Evolutionary conservation across 805 yeast species (phyloP), one percentile per base, ranked within the genome.

Genomic region (Barnettozyma wickerhamii): DNA sequence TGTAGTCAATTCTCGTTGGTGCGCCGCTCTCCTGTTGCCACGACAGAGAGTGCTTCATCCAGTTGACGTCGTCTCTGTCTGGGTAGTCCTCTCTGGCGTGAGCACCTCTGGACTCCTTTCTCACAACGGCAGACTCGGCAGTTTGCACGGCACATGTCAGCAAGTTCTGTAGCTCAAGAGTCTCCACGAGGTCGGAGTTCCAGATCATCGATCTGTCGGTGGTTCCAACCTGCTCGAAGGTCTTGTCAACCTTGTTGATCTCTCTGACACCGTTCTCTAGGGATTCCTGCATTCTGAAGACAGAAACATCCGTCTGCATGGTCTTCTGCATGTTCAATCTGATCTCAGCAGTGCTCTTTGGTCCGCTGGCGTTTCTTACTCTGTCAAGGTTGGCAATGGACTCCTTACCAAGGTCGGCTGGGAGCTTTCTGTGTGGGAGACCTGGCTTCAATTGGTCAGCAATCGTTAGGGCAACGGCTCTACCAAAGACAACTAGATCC

Each of bases 51-150:
- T 91, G 99, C 74, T 91, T 93, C 91, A 87, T 88, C 99, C 99
- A 91, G 76, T 89, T 74, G 42, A 63, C 89, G 65, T 91, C 99
- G 63, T 91, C 96, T 79, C 99, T 88, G 49, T 79, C 81, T 59
- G 95, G 97, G 72, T 68, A 90, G 67, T 91, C 99, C 69, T 91
- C 99, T 75, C 98, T 84, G 45, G 99, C 97, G 63, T 91, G 99
- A 37, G 99, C 98, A 72, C 99, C 99, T 75, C 99, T 87, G 29
- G 97, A 89, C 72, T 91, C 99, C 60, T 75, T 82, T 76, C 99
- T 87, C 42, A 88, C 95, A 48, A 93, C 89, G 38, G 99, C 99
- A 48, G 95, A 78, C 51, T 71, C 72, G 26, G 98, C 98, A 39
- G 97, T 90, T 75, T 93, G 99, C 50, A 83, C 80, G 47, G 98